Evolutionary conservation across 805 yeast species (phyloP), one percentile per base, ranked within the genome.

Genomic region (Sugiyamaella qingdaonensis): DNA sequence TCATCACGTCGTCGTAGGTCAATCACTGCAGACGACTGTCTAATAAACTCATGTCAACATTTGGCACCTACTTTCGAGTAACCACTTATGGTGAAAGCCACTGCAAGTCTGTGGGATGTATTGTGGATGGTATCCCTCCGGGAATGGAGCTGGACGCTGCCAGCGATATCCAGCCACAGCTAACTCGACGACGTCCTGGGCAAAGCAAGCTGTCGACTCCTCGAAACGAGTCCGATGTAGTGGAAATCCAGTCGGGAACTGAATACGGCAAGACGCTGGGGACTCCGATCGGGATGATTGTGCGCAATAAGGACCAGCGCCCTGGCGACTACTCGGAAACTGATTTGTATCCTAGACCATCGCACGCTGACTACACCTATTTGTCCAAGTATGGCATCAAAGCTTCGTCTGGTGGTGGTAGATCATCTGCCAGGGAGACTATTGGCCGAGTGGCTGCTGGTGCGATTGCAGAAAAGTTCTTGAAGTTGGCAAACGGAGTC

Each of bases 381-480:
- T 76, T 88, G 66, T 77, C 80, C 59, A 94, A 94, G 72, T 94
- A 94, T 73, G 96, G 97, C 42, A 78, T 84, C 61, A 94, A 94
- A 73, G 95, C 97, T 3, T 81, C 95, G 4, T 85, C 95, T 35
- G 99, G 99, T 49, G 99, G 99, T 66, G 99, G 99, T 58, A 82
- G 99, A 68, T 86, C 97, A 10, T 83, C 92, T 44, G 99, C 99
- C 8, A 83, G 99, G 71, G 99, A 94, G 73, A 94, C 99, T 42
- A 94, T 94, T 64, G 99, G 99, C 54, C 82, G 99, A 71, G 99
- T 94, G 51, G 98, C 98, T 46, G 98, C 97, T 8, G 97, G 97
- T 66, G 98, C 97, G 49, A 84, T 94, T 70, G 99, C 99, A 48
- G 99, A 94, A 71, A 92, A 91, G 73, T 84, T 88, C 59, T 78